These are phyloP conservation scores for Aspergillus fumigatiaffinis DNA, from an alignment of 2,329 filamentous ascomycete genomes.

Conservation along the genomic window DNA sequence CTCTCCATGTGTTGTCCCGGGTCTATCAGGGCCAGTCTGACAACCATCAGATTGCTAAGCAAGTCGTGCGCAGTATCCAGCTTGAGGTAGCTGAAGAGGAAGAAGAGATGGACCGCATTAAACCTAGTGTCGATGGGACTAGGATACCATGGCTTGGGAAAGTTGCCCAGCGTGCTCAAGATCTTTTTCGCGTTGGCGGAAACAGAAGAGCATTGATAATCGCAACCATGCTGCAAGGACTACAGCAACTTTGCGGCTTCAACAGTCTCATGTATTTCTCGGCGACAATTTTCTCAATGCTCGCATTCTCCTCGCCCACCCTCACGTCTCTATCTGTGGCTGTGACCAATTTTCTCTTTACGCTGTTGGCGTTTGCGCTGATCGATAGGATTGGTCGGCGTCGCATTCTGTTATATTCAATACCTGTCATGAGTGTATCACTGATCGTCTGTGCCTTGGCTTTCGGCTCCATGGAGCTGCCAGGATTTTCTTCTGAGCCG, in stretches of 20 bases:
- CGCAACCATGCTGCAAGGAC: slow-evolving; percentile 77
- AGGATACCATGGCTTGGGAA: slow-evolving; percentile 23
- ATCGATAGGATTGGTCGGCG: slow-evolving; percentile 78
- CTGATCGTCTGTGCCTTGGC: slow-evolving; percentile 67
- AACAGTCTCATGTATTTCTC: slow-evolving; percentile 94
- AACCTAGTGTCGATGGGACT: slow-evolving; percentile 8
- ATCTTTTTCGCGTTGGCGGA: slow-evolving; percentile 43
- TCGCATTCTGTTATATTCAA: slow-evolving; percentile 73
- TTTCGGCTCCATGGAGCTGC: slow-evolving; percentile 62
- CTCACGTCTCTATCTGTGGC: slow-evolving; percentile 77
- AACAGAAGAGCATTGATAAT: slow-evolving; percentile 69
- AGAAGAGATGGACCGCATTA: slow-evolving; percentile 37
- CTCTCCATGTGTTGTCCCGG: slow-evolving; percentile 60
- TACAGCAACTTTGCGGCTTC: slow-evolving; percentile 87
- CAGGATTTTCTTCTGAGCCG: slow-evolving; percentile 18
- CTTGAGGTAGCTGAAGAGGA: slow-evolving; percentile 69
- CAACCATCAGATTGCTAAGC: slow-evolving; percentile 49
- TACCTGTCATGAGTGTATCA: slow-evolving; percentile 77
- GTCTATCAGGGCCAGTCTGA: slow-evolving; percentile 55
- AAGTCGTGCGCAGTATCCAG: slow-evolving; percentile 66
- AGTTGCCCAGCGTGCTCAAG: slow-evolving; percentile 23
- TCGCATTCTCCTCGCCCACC: slow-evolving; percentile 75
- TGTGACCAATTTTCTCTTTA: slow-evolving; percentile 77
- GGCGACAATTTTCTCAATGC: slow-evolving; percentile 71
- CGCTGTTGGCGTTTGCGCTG: slow-evolving; percentile 66